These are phyloP conservation scores for Boletellus sp. DNA, from an alignment of 768 basidiomycete species.

Conservation along the genomic window DNA sequence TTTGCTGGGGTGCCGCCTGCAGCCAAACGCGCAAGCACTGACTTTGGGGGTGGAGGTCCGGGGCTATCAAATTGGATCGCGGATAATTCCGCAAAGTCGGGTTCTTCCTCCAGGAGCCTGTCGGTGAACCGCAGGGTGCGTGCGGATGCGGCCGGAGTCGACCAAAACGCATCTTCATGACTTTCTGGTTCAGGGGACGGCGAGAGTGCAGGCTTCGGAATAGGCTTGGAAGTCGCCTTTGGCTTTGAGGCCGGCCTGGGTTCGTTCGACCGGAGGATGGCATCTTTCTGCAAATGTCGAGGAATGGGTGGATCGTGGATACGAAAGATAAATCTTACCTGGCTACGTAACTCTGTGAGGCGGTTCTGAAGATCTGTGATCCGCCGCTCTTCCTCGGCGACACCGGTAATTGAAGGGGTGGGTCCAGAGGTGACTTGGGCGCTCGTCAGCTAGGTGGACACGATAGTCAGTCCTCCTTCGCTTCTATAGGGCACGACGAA, in stretches of 20 bases:
- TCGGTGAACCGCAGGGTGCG: slow-evolving; percentile 63
- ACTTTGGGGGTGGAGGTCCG: slow-evolving; percentile 32
- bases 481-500: slow-evolving; percentile 24
- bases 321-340: slow-evolving; percentile 26
- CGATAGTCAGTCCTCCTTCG: neutral
- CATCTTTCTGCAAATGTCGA: slow-evolving; percentile 24
- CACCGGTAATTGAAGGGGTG: slow-evolving; percentile 25
- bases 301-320: neutral
- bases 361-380: slow-evolving; percentile 42
- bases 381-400: slow-evolving; percentile 39
- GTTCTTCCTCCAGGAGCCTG: slow-evolving; percentile 59
- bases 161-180: slow-evolving; percentile 62
- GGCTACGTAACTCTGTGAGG: slow-evolving; percentile 39
- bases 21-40: slow-evolving; percentile 26
- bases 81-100: slow-evolving; percentile 52
- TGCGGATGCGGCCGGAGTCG: slow-evolving; percentile 48
- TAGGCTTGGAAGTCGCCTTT: slow-evolving; percentile 9
- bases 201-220: slow-evolving; percentile 13
- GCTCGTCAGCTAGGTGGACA: slow-evolving; percentile 14
- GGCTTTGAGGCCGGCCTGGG: slow-evolving; percentile 5
- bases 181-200: slow-evolving; percentile 28
- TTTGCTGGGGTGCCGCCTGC: slow-evolving; percentile 7
- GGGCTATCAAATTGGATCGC: slow-evolving; percentile 45
- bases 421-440: slow-evolving; percentile 15
- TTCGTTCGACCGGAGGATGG: slow-evolving; percentile 24